phyloP scores from a whole-genome alignment of 441 rosid genomes.

The Jatropha podagrica region DNA sequence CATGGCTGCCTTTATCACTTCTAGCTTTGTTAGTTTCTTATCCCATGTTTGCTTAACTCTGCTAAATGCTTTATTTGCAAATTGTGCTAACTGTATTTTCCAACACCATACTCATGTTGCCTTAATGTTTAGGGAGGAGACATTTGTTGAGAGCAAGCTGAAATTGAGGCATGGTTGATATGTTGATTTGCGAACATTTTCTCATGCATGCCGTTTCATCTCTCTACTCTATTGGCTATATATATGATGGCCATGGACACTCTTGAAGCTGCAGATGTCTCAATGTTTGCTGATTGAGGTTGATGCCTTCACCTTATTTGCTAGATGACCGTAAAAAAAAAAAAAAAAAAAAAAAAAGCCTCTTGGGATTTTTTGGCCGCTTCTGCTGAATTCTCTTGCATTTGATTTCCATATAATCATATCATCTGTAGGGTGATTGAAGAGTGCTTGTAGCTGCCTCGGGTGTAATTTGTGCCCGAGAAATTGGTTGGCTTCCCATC shows the following conservation, averaged over 20 bases:
- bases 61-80: neutral
- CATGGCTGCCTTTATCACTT: neutral
- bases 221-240: neutral
- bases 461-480: slow-evolving; percentile 3
- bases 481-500: neutral
- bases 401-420: neutral
- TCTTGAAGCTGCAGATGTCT: slow-evolving; percentile 13
- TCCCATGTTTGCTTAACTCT: neutral
- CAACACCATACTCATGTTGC: neutral
- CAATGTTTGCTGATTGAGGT: slow-evolving; percentile 5
- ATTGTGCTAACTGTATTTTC: neutral
- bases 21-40: neutral
- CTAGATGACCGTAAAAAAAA: slow-evolving; percentile 16
- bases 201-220: slow-evolving; percentile 1
- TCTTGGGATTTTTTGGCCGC: neutral
- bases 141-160: slow-evolving; percentile 19
- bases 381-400: neutral
- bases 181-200: neutral
- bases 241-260: neutral
- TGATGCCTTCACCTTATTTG: neutral
- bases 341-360: slow-evolving; percentile 8
- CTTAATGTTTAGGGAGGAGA: slow-evolving; percentile 19
- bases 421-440: neutral
- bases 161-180: slow-evolving; percentile 12
- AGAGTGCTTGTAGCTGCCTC: slow-evolving; percentile 2